Percentiles rank a stretch among this genome's conserved stretches.
These are phyloP conservation scores for bread wheat (Triticum aestivum) DNA, from an alignment of 176 grass and related monocot species.

Conservation along the genomic window IWGSC_CS_RefSeq_v2.1 NC_057800.1:621536213-621536712, in stretches of 20 bases:
- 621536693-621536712: not conserved
- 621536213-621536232: slow-evolving; percentile 40
- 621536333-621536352: not conserved
- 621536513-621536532: slow-evolving; percentile 39
- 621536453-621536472: slow-evolving; percentile 60
- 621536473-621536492: slow-evolving; percentile 49
- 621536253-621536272: slow-evolving; percentile 56
- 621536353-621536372: slow-evolving; percentile 48
- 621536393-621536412: slow-evolving; percentile 50
- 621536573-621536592: slow-evolving; percentile 38
- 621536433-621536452: slow-evolving; percentile 47
- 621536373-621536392: slow-evolving; percentile 60
- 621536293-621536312: not conserved
- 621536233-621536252: slow-evolving; percentile 51
- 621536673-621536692: not conserved
- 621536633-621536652: not conserved
- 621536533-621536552: not conserved
- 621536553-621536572: not conserved
- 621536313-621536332: not conserved
- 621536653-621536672: not conserved
- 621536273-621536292: slow-evolving; percentile 43
- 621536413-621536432: slow-evolving; percentile 56
- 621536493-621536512: slow-evolving; percentile 63
- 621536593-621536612: slow-evolving; percentile 20
- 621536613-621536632: slow-evolving; percentile 5